phyloP scores from a whole-genome alignment of 768 basidiomycete species.

The Tylopilus sp. region DNA sequence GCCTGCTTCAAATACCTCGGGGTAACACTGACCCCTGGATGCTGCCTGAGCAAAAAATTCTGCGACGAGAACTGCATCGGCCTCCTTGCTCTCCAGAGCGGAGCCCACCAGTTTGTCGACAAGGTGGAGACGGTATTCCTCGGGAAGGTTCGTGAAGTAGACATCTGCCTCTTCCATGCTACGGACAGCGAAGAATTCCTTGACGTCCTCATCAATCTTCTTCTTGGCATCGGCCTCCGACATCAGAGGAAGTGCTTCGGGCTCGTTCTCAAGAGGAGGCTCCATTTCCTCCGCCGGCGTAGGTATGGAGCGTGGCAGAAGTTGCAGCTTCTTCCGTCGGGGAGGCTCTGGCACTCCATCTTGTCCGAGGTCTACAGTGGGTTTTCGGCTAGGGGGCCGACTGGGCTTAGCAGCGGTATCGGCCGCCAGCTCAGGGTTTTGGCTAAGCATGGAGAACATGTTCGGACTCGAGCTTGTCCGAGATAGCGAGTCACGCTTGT shows the following conservation, averaged over 20 bases:
- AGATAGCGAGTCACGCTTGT: slow-evolving; percentile 70
- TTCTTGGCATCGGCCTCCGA: slow-evolving; percentile 63
- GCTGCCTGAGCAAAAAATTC: slow-evolving; percentile 66
- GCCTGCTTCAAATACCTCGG: slow-evolving; percentile 69
- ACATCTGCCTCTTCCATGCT: slow-evolving; percentile 84
- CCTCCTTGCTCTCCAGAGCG: slow-evolving; percentile 79
- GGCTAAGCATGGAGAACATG: slow-evolving; percentile 85
- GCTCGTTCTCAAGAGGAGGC: slow-evolving; percentile 47
- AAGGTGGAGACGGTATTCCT: slow-evolving; percentile 57
- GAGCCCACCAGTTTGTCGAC: slow-evolving; percentile 71
- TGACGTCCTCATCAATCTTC: slow-evolving; percentile 77
- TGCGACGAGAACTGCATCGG: slow-evolving; percentile 73
- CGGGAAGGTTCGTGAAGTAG: slow-evolving; percentile 76
- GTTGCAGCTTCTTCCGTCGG: slow-evolving; percentile 68
- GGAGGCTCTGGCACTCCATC: slow-evolving; percentile 42
- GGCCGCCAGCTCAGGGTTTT: slow-evolving; percentile 51
- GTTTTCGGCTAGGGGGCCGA: slow-evolving; percentile 46
- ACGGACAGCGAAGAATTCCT: slow-evolving; percentile 85
- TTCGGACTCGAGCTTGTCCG: slow-evolving; percentile 78
- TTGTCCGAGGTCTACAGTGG: slow-evolving; percentile 48
- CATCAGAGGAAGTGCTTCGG: slow-evolving; percentile 48
- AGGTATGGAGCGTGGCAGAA: slow-evolving; percentile 70
- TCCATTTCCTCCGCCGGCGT: slow-evolving; percentile 49
- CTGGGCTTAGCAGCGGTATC: slow-evolving; percentile 55
- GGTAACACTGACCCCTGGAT: slow-evolving; percentile 56